Base-by-base conservation (phyloP, 352 stramenopile species). In the Globisporangium apiculatum region DNA sequence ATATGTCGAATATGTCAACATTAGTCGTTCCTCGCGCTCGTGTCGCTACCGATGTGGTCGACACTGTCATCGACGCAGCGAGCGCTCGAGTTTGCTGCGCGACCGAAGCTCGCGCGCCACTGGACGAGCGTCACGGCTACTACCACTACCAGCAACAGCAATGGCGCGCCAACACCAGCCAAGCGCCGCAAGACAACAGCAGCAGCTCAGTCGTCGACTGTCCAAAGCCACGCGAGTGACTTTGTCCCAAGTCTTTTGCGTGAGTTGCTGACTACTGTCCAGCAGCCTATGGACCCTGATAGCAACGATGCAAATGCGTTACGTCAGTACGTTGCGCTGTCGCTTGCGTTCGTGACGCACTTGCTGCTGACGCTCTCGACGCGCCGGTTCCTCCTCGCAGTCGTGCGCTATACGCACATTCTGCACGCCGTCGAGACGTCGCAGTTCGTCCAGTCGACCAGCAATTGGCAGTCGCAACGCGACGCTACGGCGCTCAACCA, bases 301-400 rank as follows among this genome's bases (percentile, higher is more conserved):
- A 43, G 7, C 3, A 61, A 64, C 4, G 40, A 47, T 5, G 59
- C 66, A 37, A 57, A 59, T 14, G 48, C 57, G 35, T 49, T 72
- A 8, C 53, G 52, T 31, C 24, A 31, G 43, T 94, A 84, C 51
- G 45, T 87, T 10, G 82, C 72, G 14, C 55, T 87, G 12, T 87
- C 86, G 45, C 55, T 97, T 57, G 80, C 82, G 48, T 68, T 97
- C 41, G 57, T 96, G 42, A 82, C 79, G 35, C 90, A 98, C 47
- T 65, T 98, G 8, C 69, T 98, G 51, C 76, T 63, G 31, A 87
- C 97, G 64, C 66, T 96, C 2, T 80, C 90, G n/a, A 98, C 92
- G 18, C 86, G 91, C n/a, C 83, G 86, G 43, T 96, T 95, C 48
- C 64, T 97, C 10, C 62, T 77, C 45, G 70, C 72, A 12, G 64